Conservation (phyloP, 768 basidiomycete genomes). For the Mycena amicta region DNA sequence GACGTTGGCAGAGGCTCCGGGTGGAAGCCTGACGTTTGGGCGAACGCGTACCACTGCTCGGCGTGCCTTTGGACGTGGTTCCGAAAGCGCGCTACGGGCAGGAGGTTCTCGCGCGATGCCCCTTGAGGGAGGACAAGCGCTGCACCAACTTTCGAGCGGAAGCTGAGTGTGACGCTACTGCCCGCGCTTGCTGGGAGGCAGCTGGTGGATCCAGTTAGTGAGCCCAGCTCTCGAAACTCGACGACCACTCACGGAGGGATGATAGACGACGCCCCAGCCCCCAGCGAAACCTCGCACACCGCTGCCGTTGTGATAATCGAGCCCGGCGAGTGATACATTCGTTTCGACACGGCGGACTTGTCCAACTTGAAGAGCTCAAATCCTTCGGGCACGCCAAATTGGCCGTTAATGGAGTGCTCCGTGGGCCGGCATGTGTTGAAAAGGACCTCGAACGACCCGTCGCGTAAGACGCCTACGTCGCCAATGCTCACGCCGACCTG, state of each 20-base stretch:
- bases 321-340: not conserved
- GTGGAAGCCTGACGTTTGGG: not conserved
- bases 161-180: slow-evolving; percentile 7
- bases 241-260: not conserved
- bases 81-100: slow-evolving; percentile 7
- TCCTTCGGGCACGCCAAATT: not conserved
- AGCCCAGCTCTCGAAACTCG: not conserved
- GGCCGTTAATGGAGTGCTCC: not conserved
- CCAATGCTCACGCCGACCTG: slow-evolving; percentile 29
- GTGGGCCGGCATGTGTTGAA: not conserved
- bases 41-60: slow-evolving; percentile 17
- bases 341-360: not conserved
- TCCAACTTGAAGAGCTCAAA: not conserved
- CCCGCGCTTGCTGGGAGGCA: slow-evolving; percentile 2
- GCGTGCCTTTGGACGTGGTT: slow-evolving; percentile 10
- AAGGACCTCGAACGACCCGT: not conserved
- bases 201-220: not conserved
- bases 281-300: not conserved
- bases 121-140: slow-evolving; percentile 23
- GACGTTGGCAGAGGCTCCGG: not conserved
- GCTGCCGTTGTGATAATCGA: not conserved
- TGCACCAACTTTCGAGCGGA: slow-evolving; percentile 18
- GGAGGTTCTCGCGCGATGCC: slow-evolving; percentile 14
- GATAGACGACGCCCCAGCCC: not conserved
- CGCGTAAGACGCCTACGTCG: slow-evolving; percentile 22